Evolutionary conservation across 805 yeast genomes (phyloP), one percentile per base, ranked within the genome.

Genomic region (Debaryomyces castellii): DNA sequence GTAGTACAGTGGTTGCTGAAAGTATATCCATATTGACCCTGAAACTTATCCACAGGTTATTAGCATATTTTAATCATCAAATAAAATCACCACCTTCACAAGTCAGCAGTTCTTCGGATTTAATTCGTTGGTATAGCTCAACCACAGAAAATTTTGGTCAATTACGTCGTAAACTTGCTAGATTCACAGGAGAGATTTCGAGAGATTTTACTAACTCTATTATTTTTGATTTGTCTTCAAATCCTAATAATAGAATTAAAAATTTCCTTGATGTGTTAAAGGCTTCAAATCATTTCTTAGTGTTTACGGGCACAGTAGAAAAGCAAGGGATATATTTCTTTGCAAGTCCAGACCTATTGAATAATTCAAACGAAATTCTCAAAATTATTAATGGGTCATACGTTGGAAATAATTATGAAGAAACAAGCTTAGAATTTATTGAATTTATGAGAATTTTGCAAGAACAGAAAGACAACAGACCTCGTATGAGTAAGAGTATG

Each of bases 1-100:
- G 95, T 23, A 89, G 94, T 34, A 78, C 81, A 5, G 83, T 85
- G 12, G 82, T 92, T 43, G 94, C 96, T 0, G 85, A 84, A 51
- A 89, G 85, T 55, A 85, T 91, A 46, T 74, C 85, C 55, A 39
- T 74, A 4, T 66, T 94, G 38, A 81, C 89, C 0, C 71, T 84
- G 17, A 81, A 87, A 52, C 71, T 94, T 48, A 76, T 85, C 7
- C 82, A 81, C 18, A 74, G 96, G 48, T 65, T 94, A 36, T 77
- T 81, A 46, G 76, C 82, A 2, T 91, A 87, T 63, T 74, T 89
- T 58, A 82, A 81, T 46, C 78, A 83, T 47, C 96, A 90, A 59
- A 74, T 84, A 49, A 74, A 64, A 28, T 52, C 79, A 40, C 83
- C 85, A 0, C 87, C 94, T 0, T 76, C 78, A 37, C 59, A 49